Evolutionary conservation across 2,329 filamentous ascomycete species (phyloP), one percentile per base, ranked within the genome.

Genomic region (Phaeophleospora eucalypticola): DNA sequence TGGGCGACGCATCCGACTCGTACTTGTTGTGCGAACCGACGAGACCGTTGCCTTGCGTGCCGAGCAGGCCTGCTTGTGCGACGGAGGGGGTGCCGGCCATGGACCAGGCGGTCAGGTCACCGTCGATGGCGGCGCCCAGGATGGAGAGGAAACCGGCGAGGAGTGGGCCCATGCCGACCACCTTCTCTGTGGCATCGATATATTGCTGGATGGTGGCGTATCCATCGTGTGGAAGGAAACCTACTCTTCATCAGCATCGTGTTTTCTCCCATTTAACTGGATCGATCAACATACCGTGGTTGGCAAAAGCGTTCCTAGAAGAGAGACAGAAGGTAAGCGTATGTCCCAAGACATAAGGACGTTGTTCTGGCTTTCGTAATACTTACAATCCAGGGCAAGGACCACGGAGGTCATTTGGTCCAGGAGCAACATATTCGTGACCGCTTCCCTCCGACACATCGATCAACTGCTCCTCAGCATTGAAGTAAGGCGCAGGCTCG

Each of bases 1-100:
- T 63, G 2, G 65, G 65, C 3, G 62, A 66, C 9, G 51, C 61
- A 45, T 68, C 66, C 12, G 47, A 48, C 56, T 68, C 66, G 49
- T 66, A 68, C 46, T 66, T 54, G 46, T 65, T 66, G 57, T 68
- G 64, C 8, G 51, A 55, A 21, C 56, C 57, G 27, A 52, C 54
- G 15, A 62, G 46, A 35, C 57, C 58, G 32, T 59, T 54, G 36
- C 57, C 51, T 9, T 54, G 38, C 16, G 43, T 43, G 18, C 49
- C 51, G 10, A 46, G 45, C 3, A 48, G 18, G 2, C 43, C 41
- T 6, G 41, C 48, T 32, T 47, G 49, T 2, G 46, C 48, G 12
- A 51, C 33, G 16, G 43, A 41, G 17, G 57, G 58, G 4, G 58
- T 52, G 7, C 63, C 63, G n/a, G 24, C 24, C 36, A 65, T 65